Base-by-base conservation (phyloP, 768 basidiomycete genomes). In the Phaffia australis region DNA sequence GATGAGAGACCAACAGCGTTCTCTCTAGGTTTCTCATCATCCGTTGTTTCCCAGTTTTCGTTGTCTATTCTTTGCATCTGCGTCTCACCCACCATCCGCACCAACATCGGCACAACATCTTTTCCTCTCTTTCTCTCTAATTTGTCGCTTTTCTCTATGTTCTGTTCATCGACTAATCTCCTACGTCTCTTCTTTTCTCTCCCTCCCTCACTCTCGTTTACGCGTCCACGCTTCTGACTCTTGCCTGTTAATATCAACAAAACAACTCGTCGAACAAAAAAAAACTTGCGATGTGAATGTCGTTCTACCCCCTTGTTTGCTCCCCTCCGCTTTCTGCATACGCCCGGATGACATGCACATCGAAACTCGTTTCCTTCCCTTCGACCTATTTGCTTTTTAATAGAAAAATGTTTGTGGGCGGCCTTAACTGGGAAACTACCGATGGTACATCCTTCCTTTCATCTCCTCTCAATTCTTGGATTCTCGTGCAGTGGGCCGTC, bases 361-460 rank as follows among this genome's bases (percentile, higher is more conserved):
- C 32, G 9, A 57, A 14, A 18, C 56, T 7, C 56, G 1, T 54
- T 27, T 63, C 42, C 25, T 19, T 19, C 19, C 55, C 6, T 51
- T 14, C n/a, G 50, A 9, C 23, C 25, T 47, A 47, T 29, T 35
- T 47, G 25, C 35, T 60, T n/a, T 27, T 14, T 49, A 79, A 77
- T 81, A 97, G 95, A 79, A 99, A 99, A 82, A 99, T 99, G 95
- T 99, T 99, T 79, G 93, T 99, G 75, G 95, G 95, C 70, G 95
- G 95, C 71, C 82, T 99, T 71, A 95, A 98, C 80, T 99, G 95
- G 95, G 94, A 98, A 79, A 98, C 95, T 73, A 94, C 90, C 76
- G 95, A 98, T 82, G 94, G 95, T 99, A 83, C 78, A 75, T 74
- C 19, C 14, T 46, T 18, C 35, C 30, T 55, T 64, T 42, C 27